Evolutionary conservation across 495 filamentous ascomycete genomes (phyloP).

Genomic region (Penicillium bialowiezense): DNA sequence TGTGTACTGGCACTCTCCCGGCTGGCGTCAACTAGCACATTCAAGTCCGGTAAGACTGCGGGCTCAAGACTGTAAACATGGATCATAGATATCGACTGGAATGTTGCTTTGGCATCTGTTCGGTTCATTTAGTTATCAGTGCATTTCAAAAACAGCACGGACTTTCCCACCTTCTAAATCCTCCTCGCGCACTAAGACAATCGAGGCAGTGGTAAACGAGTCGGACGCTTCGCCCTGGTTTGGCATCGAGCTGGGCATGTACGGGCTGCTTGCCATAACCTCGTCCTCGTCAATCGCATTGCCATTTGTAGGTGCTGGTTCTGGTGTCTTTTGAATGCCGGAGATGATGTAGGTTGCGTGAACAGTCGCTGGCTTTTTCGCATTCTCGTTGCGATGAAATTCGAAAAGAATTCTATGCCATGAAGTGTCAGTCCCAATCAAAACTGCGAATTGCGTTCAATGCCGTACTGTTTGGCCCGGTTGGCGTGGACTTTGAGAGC

Average conservation of each 20-base stretch:
- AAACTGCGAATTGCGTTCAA: neutral
- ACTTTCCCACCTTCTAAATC: constrained; percentile 62
- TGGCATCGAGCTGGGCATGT: constrained; percentile 57
- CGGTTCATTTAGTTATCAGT: neutral
- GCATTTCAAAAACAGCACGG: neutral
- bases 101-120: constrained; percentile 64
- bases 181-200: constrained; percentile 78
- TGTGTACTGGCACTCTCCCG: constrained; percentile 54
- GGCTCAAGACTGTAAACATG: constrained; percentile 86
- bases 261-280: constrained; percentile 70
- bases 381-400: constrained; percentile 77
- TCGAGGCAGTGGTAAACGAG: constrained; percentile 45
- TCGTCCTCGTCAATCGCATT: constrained; percentile 59
- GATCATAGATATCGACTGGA: constrained; percentile 67
- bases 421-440: neutral
- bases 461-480: constrained; percentile 70
- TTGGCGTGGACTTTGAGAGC: constrained; percentile 79
- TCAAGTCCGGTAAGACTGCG: constrained; percentile 68
- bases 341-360: constrained; percentile 87
- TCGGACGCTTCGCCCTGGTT: constrained; percentile 40
- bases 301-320: constrained; percentile 33
- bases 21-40: constrained; percentile 66
- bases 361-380: constrained; percentile 66
- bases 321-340: constrained; percentile 48
- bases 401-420: constrained; percentile 81